These are phyloP conservation scores for Pythium brachiatum DNA, from an alignment of 352 stramenopile genomes.

Conservation along the genomic window DNA sequence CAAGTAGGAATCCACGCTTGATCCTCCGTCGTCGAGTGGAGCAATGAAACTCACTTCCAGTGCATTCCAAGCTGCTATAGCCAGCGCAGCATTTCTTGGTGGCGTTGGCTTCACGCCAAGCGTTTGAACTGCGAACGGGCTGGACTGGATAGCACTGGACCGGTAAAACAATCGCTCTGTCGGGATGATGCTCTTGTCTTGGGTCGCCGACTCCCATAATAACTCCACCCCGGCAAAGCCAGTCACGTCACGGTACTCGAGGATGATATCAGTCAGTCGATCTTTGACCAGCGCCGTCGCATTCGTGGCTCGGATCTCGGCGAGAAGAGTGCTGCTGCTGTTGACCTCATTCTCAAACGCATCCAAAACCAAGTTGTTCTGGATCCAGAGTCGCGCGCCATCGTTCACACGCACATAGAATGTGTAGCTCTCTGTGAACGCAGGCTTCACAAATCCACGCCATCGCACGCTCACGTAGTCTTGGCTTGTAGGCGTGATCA, in stretches of 20 bases:
- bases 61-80: constrained; percentile 44
- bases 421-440: constrained; percentile 80
- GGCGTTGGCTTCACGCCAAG: constrained; percentile 54
- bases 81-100: constrained; percentile 37
- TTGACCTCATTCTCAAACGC: constrained; percentile 60
- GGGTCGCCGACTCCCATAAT: constrained; percentile 86
- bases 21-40: constrained; percentile 84
- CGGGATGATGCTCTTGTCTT: constrained; percentile 87
- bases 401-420: constrained; percentile 86
- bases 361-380: constrained; percentile 80
- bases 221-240: constrained; percentile 83
- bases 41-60: constrained; percentile 86
- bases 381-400: constrained; percentile 80
- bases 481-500: constrained; percentile 88
- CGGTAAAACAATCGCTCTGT: constrained; percentile 84
- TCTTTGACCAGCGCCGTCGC: constrained; percentile 23
- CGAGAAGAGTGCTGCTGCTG: neutral
- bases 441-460: constrained; percentile 83
- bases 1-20: constrained; percentile 76
- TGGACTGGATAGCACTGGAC: constrained; percentile 48
- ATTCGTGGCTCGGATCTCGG: constrained; percentile 20
- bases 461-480: constrained; percentile 95
- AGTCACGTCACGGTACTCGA: constrained; percentile 94
- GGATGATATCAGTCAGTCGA: constrained; percentile 36
- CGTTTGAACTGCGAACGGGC: constrained; percentile 61